Conservation (phyloP, 2,329 filamentous ascomycete genomes). For the Stemphylium vesicarium region DNA sequence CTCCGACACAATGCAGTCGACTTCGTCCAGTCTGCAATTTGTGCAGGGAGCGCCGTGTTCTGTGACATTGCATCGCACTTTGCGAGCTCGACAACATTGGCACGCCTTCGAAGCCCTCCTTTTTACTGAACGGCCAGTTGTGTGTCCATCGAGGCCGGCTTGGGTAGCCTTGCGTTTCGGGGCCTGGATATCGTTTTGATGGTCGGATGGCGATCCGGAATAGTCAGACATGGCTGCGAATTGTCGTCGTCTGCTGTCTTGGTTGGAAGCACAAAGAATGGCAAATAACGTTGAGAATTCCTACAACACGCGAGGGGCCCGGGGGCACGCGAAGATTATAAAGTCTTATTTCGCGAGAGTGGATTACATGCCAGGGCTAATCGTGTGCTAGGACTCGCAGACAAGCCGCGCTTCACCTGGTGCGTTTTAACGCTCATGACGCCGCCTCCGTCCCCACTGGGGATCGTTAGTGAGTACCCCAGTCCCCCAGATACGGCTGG, state of each 20-base stretch:
- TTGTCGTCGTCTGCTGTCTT: slow-evolving; percentile 18
- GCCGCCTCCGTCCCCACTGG: slow-evolving; percentile 42
- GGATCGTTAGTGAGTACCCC: slow-evolving; percentile 46
- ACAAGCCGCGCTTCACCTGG: slow-evolving; percentile 40
- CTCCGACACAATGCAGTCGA: slow-evolving; percentile 72
- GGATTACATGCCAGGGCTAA: slow-evolving; percentile 37
- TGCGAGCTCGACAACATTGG: slow-evolving; percentile 84
- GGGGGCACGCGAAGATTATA: slow-evolving; percentile 42
- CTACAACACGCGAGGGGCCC: slow-evolving; percentile 31
- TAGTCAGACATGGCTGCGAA: slow-evolving; percentile 46
- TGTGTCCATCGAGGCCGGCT: slow-evolving; percentile 60
- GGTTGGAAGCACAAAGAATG: slow-evolving; percentile 21
- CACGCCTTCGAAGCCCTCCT: slow-evolving; percentile 90
- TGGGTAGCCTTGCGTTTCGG: slow-evolving; percentile 66
- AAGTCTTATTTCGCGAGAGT: slow-evolving; percentile 41
- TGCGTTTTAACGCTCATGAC: slow-evolving; percentile 45
- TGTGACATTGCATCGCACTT: slow-evolving; percentile 92
- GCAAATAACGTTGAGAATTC: slow-evolving; percentile 18
- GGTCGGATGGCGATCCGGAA: slow-evolving; percentile 46
- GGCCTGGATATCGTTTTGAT: slow-evolving; percentile 36
- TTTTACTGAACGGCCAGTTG: slow-evolving; percentile 67
- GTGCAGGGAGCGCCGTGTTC: slow-evolving; percentile 84
- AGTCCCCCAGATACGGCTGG: slow-evolving; percentile 46
- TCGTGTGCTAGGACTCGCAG: slow-evolving; percentile 36
- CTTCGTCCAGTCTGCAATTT: slow-evolving; percentile 82